Conservation (phyloP, 495 filamentous ascomycete genomes). For the Penicillium canescens region DNA sequence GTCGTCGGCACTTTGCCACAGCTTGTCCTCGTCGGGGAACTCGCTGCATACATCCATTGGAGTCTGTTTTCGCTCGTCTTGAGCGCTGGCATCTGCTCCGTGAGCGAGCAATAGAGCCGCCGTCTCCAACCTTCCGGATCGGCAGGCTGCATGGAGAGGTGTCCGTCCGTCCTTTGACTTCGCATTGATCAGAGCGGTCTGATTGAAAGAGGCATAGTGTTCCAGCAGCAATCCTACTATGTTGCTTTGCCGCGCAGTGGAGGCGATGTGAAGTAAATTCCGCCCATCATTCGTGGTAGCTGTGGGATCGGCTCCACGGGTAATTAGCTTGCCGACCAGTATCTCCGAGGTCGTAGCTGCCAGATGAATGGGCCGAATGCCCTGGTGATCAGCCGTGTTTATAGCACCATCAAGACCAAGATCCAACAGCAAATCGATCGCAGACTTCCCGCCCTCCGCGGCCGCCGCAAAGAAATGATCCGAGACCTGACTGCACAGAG, state of each 20-base stretch:
- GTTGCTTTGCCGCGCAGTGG: slow-evolving; percentile 33
- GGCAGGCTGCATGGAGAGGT: slow-evolving; percentile 37
- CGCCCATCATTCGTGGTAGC: slow-evolving; percentile 25
- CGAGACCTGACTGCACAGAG: slow-evolving; percentile 11
- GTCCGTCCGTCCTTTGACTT: slow-evolving; percentile 17
- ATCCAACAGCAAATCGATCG: slow-evolving; percentile 14
- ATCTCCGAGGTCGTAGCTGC: slow-evolving; percentile 32
- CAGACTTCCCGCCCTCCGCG: not conserved
- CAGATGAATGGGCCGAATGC: slow-evolving; percentile 32
- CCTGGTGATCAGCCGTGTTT: slow-evolving; percentile 15
- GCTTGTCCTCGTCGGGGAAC: slow-evolving; percentile 5
- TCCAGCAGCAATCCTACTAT: slow-evolving; percentile 38
- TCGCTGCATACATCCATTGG: slow-evolving; percentile 16
- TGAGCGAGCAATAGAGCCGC: slow-evolving; percentile 32
- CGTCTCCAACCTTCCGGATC: slow-evolving; percentile 34
- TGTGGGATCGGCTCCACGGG: slow-evolving; percentile 28
- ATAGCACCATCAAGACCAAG: not conserved
- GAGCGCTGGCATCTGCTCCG: slow-evolving; percentile 27
- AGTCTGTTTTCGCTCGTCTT: not conserved
- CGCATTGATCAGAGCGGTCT: slow-evolving; percentile 17
- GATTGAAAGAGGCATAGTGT: slow-evolving; percentile 6
- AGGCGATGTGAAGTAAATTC: slow-evolving; percentile 42
- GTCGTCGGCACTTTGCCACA: slow-evolving; percentile 8
- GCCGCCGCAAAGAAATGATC: slow-evolving; percentile 9
- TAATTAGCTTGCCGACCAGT: slow-evolving; percentile 32